These are phyloP conservation scores for barrel medic (Medicago truncatula) DNA, from an alignment of 306 rosid genomes.

Conservation along the genomic window DNA sequence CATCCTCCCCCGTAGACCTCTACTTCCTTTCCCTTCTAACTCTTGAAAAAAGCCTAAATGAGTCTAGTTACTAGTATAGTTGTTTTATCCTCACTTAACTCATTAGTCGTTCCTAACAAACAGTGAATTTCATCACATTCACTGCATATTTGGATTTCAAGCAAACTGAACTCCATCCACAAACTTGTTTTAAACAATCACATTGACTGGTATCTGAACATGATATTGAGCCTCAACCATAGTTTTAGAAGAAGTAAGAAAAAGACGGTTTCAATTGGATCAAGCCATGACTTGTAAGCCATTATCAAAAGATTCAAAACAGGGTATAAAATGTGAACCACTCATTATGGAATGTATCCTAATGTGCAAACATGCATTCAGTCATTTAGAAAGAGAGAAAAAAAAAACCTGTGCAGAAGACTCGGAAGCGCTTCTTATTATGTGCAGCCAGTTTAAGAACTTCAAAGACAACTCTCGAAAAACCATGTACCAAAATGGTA, in stretches of 20 bases:
- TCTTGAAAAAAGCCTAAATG: neutral
- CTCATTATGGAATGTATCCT: neutral
- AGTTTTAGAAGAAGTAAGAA: neutral
- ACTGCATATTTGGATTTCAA: conserved; percentile 13
- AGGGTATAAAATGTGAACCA: neutral
- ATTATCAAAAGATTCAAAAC: conserved; percentile 4
- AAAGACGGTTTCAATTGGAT: neutral
- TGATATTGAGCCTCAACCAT: neutral
- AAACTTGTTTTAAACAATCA: neutral
- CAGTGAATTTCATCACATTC: neutral
- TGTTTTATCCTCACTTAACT: too few relatives aligned
- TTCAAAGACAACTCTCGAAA: conserved; percentile 88
- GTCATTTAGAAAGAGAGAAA: too few relatives aligned
- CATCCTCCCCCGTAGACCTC: neutral
- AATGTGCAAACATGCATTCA: neutral
- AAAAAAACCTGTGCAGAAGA: conserved; percentile 83
- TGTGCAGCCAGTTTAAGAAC: conserved; percentile 81
- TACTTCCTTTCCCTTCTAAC: neutral
- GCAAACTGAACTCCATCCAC: neutral
- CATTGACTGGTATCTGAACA: too few relatives aligned
- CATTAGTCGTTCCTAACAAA: too few relatives aligned
- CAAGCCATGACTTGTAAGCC: neutral
- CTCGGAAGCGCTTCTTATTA: conserved; percentile 79
- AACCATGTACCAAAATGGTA: conserved; percentile 95
- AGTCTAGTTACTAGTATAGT: neutral